Base-by-base conservation (phyloP, 352 stramenopile genomes). In the Poterioochromonas sp. region DNA sequence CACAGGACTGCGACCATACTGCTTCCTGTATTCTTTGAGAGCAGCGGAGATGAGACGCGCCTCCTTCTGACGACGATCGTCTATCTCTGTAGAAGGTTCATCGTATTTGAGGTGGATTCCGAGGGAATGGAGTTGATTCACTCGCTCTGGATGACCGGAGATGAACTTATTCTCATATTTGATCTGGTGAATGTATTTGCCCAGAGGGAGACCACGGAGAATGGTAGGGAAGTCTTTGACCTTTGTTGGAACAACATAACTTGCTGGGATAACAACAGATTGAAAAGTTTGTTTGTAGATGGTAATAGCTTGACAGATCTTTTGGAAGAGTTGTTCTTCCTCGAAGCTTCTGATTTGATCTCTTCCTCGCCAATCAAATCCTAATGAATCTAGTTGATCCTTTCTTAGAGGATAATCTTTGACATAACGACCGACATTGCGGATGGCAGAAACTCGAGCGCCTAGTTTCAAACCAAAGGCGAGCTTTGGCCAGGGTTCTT, bases 1-100 rank as follows among this genome's bases (percentile, higher is more conserved):
- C 40, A 85, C 80, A 26, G 79, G 76, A 43, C 83, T 22, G 71
- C 85, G 68, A 40, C 80, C 78, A 54, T 83, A 62, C 34, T 82
- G 35, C 32, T 64, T 62, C 62, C 84, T 85, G 78, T 83, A 85
- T 39, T 63, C 80, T 2, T 60, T 64, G 0, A 85, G 54, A 32
- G 82, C 82, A 41, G 81, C 79, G 51, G 78, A 64, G 26, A 73
- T 73, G 32, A 34, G n/a, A n/a, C n/a, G n/a, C n/a, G n/a, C n/a
- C n/a, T n/a, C n/a, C n/a, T n/a, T 35, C 62, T 74, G 32, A 81
- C 79, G 39, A 43, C 68, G 32, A 79, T 62, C 29, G 2, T 62
- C 29, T 22, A 22, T 32, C 8, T 34, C 2, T 32, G 51, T 22
- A 32, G 51, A 8, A 32, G 8, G 8, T 34, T 2, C 5, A 34